A percentile compares a stretch with the other conserved stretches of the same genome.
Conservation (phyloP, 2,329 filamentous ascomycete species). For the Pestalotiopsis sp. region DNA sequence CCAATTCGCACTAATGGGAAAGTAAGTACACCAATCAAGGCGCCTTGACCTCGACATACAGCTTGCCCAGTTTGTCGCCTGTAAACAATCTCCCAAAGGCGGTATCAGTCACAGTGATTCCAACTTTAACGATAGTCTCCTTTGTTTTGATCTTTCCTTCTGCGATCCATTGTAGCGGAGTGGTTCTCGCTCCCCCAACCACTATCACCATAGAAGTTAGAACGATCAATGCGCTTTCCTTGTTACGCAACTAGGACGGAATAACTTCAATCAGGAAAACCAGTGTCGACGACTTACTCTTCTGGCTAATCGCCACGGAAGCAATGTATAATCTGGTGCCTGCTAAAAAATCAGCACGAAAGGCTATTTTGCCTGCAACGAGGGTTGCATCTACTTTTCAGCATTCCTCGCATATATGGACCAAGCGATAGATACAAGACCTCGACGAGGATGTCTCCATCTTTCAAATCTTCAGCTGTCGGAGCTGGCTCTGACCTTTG, state of each 20-base stretch:
- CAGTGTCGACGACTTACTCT: background rate
- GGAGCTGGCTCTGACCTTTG: constrained; percentile 22
- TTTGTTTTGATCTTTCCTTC: constrained; percentile 74
- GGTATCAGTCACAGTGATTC: constrained; percentile 63
- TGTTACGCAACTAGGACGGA: no score
- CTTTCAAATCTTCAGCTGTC: constrained; percentile 42
- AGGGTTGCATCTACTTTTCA: constrained; percentile 40
- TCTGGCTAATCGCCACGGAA: constrained; percentile 53
- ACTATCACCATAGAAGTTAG: no score
- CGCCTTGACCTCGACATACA: background rate
- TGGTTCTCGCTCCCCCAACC: constrained; percentile 53
- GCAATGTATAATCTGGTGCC: constrained; percentile 53
- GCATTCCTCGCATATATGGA: constrained; percentile 67
- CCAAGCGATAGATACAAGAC: constrained; percentile 61
- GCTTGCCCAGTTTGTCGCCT: constrained; percentile 72
- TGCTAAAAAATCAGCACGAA: background rate
- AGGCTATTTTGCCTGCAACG: background rate
- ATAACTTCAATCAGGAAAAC: no score
- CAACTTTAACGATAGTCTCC: constrained; percentile 71
- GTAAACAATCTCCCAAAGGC: constrained; percentile 67
- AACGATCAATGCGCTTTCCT: no score
- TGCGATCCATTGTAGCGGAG: constrained; percentile 68
- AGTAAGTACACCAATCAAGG: background rate
- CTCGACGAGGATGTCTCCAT: constrained; percentile 56
- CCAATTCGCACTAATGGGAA: no score